Evolutionary conservation across 495 filamentous ascomycete species (phyloP), one percentile per base, ranked within the genome.

Genomic region (Aspergillus saccharolyticus): DNA sequence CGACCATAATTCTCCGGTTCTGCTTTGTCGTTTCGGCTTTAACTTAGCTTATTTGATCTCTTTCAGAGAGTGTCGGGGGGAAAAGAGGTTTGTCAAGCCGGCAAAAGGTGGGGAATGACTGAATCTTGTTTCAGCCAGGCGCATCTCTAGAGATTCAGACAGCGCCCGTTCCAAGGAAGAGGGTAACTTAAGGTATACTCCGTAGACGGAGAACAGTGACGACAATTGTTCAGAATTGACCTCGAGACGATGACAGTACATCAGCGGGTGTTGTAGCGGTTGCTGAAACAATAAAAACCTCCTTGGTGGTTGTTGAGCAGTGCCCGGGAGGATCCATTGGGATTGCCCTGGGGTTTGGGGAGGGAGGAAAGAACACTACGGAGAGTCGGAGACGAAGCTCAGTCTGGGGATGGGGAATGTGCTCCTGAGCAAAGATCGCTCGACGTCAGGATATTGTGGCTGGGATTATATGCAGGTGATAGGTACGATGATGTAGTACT

Each of bases 401-500:
- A 12, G 33, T 39, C 33, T 39, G 33, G 33, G 33, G 33, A 39
- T n/a, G n/a, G 33, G 10, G 7, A 39, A 10, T 15, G 33, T 15
- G 33, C 33, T 39, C 33, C 33, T 39, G 33, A 39, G 33, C 12
- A 39, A 39, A 39, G 33, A 39, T 39, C 9, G 25, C 25, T 39
- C 33, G 33, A 39, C 33, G 33, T 39, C 33, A 39, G 28, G 17
- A 17, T 28, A 28, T 16, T 24, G 47, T 50, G 24, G 47, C 25
- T 49, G 47, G 47, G 25, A 24, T 24, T 28, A 30, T 25, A 39
- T 18, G 47, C 47, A 17, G 47, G 17, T 50, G 47, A 50, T 50
- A 50, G 22, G 47, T 50, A 50, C 22, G 22, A 28, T 50, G 47
- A 50, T 50, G 47, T 50, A 39, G 46, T 24, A 16, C 46, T 21